phyloP scores from a whole-genome alignment of 176 grass and related monocot genomes.

The Zoysia japonica region DNA sequence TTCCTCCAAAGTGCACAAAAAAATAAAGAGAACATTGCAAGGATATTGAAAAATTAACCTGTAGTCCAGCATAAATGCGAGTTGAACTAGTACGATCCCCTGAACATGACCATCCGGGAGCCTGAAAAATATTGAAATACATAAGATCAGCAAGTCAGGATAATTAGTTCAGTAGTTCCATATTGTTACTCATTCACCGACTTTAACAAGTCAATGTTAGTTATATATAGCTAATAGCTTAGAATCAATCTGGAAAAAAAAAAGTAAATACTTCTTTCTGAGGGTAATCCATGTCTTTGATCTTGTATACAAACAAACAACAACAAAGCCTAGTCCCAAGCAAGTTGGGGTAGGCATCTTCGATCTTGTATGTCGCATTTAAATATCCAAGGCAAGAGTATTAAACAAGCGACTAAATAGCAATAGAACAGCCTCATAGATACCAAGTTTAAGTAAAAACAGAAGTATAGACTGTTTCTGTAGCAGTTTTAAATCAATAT shows the following conservation, averaged over 20 bases:
- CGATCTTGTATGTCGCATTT: background rate
- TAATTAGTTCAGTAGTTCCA: slow-evolving; percentile 16
- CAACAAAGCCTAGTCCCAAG: no score
- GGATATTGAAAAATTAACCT: slow-evolving; percentile 50
- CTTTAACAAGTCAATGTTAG: background rate
- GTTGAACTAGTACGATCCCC: slow-evolving; percentile 50
- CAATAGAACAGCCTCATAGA: slow-evolving; percentile 12
- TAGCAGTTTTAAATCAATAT: slow-evolving; percentile 2
- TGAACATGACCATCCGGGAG: slow-evolving; percentile 88
- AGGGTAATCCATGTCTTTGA: background rate
- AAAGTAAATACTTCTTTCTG: background rate
- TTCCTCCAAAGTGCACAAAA: slow-evolving; percentile 34
- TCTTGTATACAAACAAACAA: no score
- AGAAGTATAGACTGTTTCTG: background rate
- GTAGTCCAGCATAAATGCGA: slow-evolving; percentile 80
- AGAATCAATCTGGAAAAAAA: slow-evolving; percentile 9
- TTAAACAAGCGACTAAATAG: background rate
- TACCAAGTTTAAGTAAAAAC: background rate
- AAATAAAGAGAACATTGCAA: slow-evolving; percentile 22
- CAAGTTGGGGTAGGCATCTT: no score
- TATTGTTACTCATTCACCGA: slow-evolving; percentile 6
- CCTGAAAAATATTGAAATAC: slow-evolving; percentile 48
- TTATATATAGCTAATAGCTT: background rate
- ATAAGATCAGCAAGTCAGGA: slow-evolving; percentile 29
- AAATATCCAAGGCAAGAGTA: slow-evolving; percentile 14